Evolutionary conservation across 1,284 basidiomycete genomes (phyloP).

Genomic region (Moniliella sp.): DNA sequence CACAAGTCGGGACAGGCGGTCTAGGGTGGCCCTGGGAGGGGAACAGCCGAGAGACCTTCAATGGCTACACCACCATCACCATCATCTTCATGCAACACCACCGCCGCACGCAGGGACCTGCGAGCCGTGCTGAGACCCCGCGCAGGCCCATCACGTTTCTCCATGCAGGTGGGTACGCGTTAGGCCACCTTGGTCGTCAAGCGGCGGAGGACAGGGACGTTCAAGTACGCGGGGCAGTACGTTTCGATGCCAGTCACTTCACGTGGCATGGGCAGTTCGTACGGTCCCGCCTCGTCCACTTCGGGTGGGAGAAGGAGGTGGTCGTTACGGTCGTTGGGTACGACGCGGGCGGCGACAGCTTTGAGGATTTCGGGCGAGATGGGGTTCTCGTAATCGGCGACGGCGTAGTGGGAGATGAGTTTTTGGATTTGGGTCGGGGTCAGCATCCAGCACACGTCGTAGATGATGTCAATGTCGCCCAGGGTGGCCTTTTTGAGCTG

Average conservation of each 20-base stretch:
- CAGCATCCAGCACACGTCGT: slow-evolving; percentile 2
- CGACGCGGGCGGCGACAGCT: slow-evolving; percentile 78
- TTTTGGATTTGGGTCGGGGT: slow-evolving; percentile 2
- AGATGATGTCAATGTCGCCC: slow-evolving; percentile 2
- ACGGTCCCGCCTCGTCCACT: slow-evolving; percentile 79
- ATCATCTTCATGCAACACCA: too few relatives aligned
- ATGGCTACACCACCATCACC: too few relatives aligned
- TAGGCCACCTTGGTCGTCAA: too few relatives aligned
- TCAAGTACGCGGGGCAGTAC: slow-evolving; percentile 6
- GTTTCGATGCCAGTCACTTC: slow-evolving; percentile 7
- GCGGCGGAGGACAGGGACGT: too few relatives aligned
- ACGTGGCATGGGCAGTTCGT: slow-evolving; percentile 56
- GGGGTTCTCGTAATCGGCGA: slow-evolving; percentile 42
- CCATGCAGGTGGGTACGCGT: too few relatives aligned
- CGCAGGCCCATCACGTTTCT: too few relatives aligned
- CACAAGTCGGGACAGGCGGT: too few relatives aligned
- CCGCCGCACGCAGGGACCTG: too few relatives aligned
- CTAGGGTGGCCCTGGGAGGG: too few relatives aligned
- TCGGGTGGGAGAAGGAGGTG: slow-evolving; percentile 79
- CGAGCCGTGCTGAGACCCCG: too few relatives aligned
- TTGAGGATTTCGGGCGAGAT: slow-evolving; percentile 86
- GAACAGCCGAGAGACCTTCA: too few relatives aligned
- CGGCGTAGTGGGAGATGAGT: slow-evolving; percentile 1
- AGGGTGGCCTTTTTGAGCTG: slow-evolving; percentile 2
- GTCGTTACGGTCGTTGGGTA: slow-evolving; percentile 81